These are phyloP conservation scores for Globisporangium canariense DNA, from an alignment of 352 stramenopile genomes.

Conservation along the genomic window DNA sequence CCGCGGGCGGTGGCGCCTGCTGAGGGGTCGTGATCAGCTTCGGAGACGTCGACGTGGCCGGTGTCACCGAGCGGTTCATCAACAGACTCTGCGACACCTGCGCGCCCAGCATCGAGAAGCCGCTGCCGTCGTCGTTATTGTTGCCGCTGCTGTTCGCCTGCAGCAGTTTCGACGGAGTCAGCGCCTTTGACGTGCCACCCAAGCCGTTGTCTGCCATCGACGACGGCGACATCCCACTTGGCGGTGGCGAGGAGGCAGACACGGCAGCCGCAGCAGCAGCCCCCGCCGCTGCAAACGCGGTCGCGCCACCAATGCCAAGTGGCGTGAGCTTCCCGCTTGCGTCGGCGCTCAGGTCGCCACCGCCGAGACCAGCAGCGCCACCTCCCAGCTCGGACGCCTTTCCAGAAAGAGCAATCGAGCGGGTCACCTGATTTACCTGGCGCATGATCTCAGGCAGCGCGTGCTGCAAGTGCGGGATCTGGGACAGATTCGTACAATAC, in stretches of 20 bases:
- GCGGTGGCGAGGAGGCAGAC: constrained; percentile 17
- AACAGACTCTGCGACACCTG: constrained; percentile 33
- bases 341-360: constrained; percentile 6
- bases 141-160: constrained; percentile 7
- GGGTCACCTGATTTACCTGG: constrained; percentile 80
- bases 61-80: constrained; percentile 34
- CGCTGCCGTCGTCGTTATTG: neutral
- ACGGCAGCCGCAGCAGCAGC: constrained; percentile 12
- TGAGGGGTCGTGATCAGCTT: constrained; percentile 35
- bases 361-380: neutral
- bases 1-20: constrained; percentile 38
- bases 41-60: constrained; percentile 29
- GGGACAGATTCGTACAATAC: constrained; percentile 97
- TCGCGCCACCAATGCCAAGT: constrained; percentile 22
- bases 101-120: constrained; percentile 10
- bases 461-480: constrained; percentile 97
- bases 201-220: constrained; percentile 6
- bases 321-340: constrained; percentile 21
- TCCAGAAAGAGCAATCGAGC: constrained; percentile 46
- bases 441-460: constrained; percentile 91
- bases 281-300: constrained; percentile 23
- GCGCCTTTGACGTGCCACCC: constrained; percentile 4
- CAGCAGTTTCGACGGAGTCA: constrained; percentile 19
- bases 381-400: constrained; percentile 16
- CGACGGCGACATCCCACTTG: neutral